Percentiles rank a stretch among this genome's conserved stretches.
Conservation (phyloP, 306 rosid genomes). For the Cyclanthera cordifolia region DNA sequence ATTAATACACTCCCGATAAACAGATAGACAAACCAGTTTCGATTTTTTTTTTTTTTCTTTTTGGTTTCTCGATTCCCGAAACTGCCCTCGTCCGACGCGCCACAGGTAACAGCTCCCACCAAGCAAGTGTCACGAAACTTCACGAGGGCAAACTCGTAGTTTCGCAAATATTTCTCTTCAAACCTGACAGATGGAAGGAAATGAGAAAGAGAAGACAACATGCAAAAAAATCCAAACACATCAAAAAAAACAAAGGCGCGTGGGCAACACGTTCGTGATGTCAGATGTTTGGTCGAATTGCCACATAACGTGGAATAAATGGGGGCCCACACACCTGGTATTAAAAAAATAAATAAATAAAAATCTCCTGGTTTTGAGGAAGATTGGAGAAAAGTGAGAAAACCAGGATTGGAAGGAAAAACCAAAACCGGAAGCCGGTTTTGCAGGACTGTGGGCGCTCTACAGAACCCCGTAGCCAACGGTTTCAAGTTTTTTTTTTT, state of each 20-base stretch:
- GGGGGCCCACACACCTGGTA: conserved; percentile 21
- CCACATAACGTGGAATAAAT: conserved; percentile 50
- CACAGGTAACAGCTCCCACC: background rate
- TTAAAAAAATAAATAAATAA: background rate
- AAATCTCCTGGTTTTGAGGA: conserved; percentile 87
- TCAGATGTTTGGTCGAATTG: conserved; percentile 65
- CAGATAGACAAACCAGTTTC: background rate
- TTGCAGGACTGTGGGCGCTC: conserved; percentile 46
- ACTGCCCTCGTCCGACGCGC: background rate
- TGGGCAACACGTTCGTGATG: conserved; percentile 32
- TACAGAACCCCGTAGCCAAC: conserved; percentile 21
- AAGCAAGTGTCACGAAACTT: background rate
- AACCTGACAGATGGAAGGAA: conserved; percentile 17
- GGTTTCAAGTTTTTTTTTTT: conserved; percentile 15
- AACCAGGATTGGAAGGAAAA: conserved; percentile 1
- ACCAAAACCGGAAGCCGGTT: conserved; percentile 31
- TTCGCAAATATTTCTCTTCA: background rate
- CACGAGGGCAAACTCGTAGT: conserved; percentile 16
- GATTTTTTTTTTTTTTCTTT: too few species aligned
- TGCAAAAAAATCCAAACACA: conserved; percentile 54
- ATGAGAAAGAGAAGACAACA: conserved; percentile 17
- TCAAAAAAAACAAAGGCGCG: conserved; percentile 38
- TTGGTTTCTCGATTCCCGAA: background rate
- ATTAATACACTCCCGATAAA: background rate
- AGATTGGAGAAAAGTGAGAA: conserved; percentile 15